phyloP scores from a whole-genome alignment of 345 rosid genomes.

The Eucalyptus erythrocorys region DNA sequence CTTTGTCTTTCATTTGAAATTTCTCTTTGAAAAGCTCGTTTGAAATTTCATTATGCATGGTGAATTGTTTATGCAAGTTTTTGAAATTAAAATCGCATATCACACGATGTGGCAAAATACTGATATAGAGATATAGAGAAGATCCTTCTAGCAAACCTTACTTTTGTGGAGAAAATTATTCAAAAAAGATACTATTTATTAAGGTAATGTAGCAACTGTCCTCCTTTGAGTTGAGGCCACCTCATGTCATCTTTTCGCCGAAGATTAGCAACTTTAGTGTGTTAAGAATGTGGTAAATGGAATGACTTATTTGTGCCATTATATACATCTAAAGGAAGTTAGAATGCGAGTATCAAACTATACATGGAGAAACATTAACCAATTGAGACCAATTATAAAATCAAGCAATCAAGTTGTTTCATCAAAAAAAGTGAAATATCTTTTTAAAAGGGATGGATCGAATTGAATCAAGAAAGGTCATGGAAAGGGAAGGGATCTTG shows the following conservation, averaged over 20 bases:
- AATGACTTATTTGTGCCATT: neutral
- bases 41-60: neutral
- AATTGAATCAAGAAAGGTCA: neutral
- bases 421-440: neutral
- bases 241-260: neutral
- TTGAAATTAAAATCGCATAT: neutral
- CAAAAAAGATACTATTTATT: neutral
- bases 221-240: neutral
- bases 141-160: neutral
- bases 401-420: neutral
- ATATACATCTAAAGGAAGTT: neutral
- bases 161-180: neutral
- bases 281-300: neutral
- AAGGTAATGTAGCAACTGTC: neutral
- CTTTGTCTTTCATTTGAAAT: neutral
- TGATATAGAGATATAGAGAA: neutral
- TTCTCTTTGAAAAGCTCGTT: neutral
- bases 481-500: neutral
- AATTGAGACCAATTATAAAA: neutral
- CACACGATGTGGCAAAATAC: neutral
- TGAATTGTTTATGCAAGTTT: neutral
- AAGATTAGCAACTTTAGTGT: neutral
- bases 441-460: neutral
- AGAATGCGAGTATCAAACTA: neutral
- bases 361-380: neutral